Evolutionary conservation across 306 rosid genomes (phyloP).

Genomic region (Casuarina cunninghamiana): DNA sequence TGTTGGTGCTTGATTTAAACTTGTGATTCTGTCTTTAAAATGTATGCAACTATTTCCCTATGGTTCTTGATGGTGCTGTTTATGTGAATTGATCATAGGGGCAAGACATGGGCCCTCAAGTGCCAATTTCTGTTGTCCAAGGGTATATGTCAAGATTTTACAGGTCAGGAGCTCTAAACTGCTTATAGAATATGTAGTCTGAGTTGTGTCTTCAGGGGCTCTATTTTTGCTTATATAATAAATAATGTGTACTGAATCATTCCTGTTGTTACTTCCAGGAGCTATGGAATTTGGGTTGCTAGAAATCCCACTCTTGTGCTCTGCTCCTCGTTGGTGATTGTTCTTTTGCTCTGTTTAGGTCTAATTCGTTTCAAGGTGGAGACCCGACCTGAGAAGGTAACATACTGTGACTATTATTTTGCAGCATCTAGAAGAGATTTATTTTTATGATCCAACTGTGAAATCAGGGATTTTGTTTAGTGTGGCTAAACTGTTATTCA

Average conservation of each 20-base stretch:
- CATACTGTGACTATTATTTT: conserved; percentile 28
- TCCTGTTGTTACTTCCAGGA: conserved; percentile 52
- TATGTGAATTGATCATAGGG: conserved; percentile 39
- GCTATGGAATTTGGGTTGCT: conserved; percentile 86
- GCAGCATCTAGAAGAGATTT: conserved; percentile 21
- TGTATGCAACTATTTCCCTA: conserved; percentile 3
- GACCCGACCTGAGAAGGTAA: conserved; percentile 91
- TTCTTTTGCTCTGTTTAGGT: conserved; percentile 77
- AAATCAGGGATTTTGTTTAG: background rate
- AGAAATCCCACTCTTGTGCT: conserved; percentile 73
- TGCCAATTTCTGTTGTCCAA: conserved; percentile 63
- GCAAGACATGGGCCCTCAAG: conserved; percentile 34
- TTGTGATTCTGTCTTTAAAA: background rate
- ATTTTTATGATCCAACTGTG: background rate
- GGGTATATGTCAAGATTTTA: conserved; percentile 70
- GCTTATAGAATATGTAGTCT: conserved; percentile 11
- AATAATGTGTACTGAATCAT: conserved; percentile 16
- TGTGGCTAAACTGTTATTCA: background rate
- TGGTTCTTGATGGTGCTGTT: conserved; percentile 17
- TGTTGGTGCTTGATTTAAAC: conserved; percentile 2
- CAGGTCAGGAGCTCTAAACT: conserved; percentile 58
- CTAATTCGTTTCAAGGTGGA: conserved; percentile 80
- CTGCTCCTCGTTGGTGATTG: conserved; percentile 68
- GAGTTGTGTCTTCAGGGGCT: conserved; percentile 40
- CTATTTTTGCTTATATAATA: conserved; percentile 24